Conservation (phyloP, 495 filamentous ascomycete species). For the Hypoxylon subgilvum region DNA sequence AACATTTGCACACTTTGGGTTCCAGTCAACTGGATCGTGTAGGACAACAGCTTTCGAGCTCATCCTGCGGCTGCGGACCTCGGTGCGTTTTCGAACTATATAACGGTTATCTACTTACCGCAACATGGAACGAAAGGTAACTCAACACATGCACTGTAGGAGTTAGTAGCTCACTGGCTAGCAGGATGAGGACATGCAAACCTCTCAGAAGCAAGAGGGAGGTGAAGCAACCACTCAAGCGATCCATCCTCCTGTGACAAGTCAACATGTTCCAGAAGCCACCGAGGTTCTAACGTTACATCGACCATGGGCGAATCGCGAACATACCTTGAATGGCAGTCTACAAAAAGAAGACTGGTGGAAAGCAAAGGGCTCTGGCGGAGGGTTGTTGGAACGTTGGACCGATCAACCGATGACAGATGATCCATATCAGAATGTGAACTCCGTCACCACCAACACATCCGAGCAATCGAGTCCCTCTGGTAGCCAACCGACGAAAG, state of each 20-base stretch:
- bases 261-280: neutral
- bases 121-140: conserved; percentile 22
- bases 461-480: neutral
- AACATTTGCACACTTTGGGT: neutral
- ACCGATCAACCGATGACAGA: conserved; percentile 17
- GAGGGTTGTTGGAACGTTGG: conserved; percentile 13
- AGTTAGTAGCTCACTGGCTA: conserved; percentile 5
- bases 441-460: conserved; percentile 7
- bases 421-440: conserved; percentile 21
- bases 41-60: neutral
- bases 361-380: neutral
- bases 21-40: conserved; percentile 1
- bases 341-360: neutral
- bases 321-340: neutral
- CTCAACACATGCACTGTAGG: neutral
- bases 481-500: neutral
- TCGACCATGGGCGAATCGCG: conserved; percentile 17
- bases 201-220: neutral
- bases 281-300: neutral
- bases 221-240: neutral
- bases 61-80: neutral
- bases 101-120: neutral
- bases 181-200: conserved; percentile 1
- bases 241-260: neutral
- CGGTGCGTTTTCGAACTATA: neutral